Evolutionary conservation across 2,329 filamentous ascomycete species (phyloP), one percentile per base, ranked within the genome.

Genomic region (Penicillium crustosum): DNA sequence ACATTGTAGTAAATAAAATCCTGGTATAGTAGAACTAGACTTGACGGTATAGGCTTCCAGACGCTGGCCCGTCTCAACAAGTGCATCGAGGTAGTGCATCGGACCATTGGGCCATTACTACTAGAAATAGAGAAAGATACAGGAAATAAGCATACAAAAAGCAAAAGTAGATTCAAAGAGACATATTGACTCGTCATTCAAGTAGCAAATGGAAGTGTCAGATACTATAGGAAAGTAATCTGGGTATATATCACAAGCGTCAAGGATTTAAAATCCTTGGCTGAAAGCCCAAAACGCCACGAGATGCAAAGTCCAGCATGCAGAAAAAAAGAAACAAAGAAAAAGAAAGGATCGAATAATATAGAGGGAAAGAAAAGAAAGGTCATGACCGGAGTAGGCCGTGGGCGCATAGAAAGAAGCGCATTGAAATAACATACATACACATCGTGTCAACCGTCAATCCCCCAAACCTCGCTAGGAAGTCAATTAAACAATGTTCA

Each of bases 241-340:
- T 55, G 56, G 56, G 56, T 58, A 58, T 58, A 50, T 55, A 43
- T 42, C 38, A 55, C 42, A 56, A 54, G 51, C 43, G 38, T 33
- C 23, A 31, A 57, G 27, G 29, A 33, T 42, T 25, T 17, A 21
- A 48, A n/a, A 53, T 41, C 23, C 39, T 17, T 15, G 35, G 15
- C 35, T 9, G 15, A 49, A 54, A 52, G 55, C 33, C 41, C 43
- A 41, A 53, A 53, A 53, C 55, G 55, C 55, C 55, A 48, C 35
- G 7, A 48, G 13, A 57, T 57, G 55, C 55, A 57, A 57, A 23
- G n/a, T 27, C 43, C 55, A 53, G 49, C 49, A 53, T 53, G 49
- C 55, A 53, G n/a, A 17, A 41, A 31, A 31, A 42, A 25, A 25
- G 17, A 39, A 43, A 12, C 0, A 31, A 36, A 23, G 25, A 15